A percentile compares a stretch with the other conserved stretches of the same genome.
These are phyloP conservation scores for Globisporangium solare DNA, from an alignment of 352 stramenopile species.

Conservation along the genomic window DNA sequence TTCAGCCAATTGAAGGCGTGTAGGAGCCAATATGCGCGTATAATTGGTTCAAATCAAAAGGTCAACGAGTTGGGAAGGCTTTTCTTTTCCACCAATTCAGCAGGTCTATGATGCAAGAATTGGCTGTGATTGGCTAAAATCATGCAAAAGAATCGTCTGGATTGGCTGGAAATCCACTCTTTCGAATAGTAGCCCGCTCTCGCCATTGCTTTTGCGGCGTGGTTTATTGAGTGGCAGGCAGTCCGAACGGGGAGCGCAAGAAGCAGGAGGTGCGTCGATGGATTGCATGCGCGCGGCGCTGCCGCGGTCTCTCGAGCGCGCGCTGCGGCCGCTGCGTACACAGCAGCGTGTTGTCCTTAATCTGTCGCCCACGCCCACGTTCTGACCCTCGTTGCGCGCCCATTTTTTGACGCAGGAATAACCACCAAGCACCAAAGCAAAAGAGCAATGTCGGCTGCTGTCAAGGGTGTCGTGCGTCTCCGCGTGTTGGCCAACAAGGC, in stretches of 20 bases:
- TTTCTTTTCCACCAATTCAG: slow-evolving; percentile 3
- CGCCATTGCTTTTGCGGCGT: background rate
- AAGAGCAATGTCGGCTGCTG: slow-evolving; percentile 16
- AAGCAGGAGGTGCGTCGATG: slow-evolving; percentile 6
- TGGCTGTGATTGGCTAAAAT: background rate
- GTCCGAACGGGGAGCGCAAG: background rate
- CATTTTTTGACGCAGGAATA: background rate
- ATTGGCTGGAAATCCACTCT: slow-evolving; percentile 1
- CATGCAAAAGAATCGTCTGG: background rate
- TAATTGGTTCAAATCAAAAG: background rate
- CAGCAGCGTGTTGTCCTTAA: too few species aligned
- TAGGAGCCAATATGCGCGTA: background rate
- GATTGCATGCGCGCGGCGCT: background rate
- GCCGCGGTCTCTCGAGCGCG: background rate
- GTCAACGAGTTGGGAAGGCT: too few species aligned
- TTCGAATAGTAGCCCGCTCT: slow-evolving; percentile 1
- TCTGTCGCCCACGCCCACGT: too few species aligned
- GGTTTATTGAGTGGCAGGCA: slow-evolving; percentile 10
- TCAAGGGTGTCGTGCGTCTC: slow-evolving; percentile 86
- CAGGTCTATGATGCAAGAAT: background rate
- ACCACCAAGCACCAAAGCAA: background rate
- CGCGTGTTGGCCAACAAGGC: slow-evolving; percentile 82
- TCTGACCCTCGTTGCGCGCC: too few species aligned
- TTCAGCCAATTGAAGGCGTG: background rate
- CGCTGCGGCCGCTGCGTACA: too few species aligned